These are phyloP conservation scores for Boletellus deceptivus DNA, from an alignment of 1,284 basidiomycete genomes.

Conservation along the genomic window DNA sequence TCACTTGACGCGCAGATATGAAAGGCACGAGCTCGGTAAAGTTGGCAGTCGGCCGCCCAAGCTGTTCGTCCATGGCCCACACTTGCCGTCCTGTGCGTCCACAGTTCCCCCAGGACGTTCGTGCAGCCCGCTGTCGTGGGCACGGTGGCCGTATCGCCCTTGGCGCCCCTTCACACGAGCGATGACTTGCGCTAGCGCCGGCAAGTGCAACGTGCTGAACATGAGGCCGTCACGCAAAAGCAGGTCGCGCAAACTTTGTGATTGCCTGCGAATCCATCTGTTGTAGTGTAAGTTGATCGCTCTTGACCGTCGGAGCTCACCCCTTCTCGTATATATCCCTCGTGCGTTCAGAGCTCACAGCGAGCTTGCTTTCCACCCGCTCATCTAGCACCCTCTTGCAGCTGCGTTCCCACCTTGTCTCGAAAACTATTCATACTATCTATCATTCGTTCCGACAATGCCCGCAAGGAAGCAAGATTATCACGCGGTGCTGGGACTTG, in stretches of 20 bases:
- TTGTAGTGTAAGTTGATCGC: constrained; percentile 19
- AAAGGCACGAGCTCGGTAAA: too few relatives aligned
- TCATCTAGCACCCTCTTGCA: constrained; percentile 3
- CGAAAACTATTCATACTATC: constrained; percentile 7
- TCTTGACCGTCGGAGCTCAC: constrained; percentile 22
- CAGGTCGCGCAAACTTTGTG: constrained; percentile 21
- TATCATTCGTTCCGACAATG: constrained; percentile 26
- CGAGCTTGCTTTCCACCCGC: constrained; percentile 11
- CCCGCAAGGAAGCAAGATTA: constrained; percentile 23
- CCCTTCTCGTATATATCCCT: constrained; percentile 30
- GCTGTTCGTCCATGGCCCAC: too few relatives aligned
- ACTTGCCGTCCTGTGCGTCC: neutral
- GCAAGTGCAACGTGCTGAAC: constrained; percentile 35
- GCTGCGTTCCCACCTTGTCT: constrained; percentile 8
- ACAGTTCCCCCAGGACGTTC: neutral
- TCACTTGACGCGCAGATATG: too few relatives aligned
- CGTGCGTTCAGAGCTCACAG: constrained; percentile 14
- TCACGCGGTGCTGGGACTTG: constrained; percentile 30
- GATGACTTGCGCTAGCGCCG: constrained; percentile 24
- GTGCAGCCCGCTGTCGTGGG: too few relatives aligned
- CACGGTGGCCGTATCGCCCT: too few relatives aligned
- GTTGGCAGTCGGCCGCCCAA: too few relatives aligned
- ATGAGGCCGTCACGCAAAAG: constrained; percentile 30
- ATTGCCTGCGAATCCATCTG: constrained; percentile 26
- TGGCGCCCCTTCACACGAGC: constrained; percentile 16